Percentiles rank a stretch among this genome's conserved stretches.
phyloP scores from a whole-genome alignment of 2,329 filamentous ascomycete genomes.

The Hypoxylon sp. region DNA sequence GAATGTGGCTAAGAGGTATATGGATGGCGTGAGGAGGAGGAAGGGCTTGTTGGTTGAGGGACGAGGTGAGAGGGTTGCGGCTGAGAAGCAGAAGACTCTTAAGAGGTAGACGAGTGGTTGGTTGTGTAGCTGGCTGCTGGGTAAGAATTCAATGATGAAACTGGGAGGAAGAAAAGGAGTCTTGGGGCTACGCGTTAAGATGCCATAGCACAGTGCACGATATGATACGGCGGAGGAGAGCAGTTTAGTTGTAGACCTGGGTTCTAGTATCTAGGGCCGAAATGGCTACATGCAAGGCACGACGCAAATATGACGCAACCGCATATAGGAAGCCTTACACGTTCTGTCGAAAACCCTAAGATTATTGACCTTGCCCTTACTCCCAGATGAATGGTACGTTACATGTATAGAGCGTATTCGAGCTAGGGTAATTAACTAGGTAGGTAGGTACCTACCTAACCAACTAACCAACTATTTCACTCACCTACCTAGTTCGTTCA shows the following conservation, averaged over 20 bases:
- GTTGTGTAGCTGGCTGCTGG: neutral
- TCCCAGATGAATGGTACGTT: neutral
- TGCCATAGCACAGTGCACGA: neutral
- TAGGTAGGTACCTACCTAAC: too few species aligned
- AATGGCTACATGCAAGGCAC: neutral
- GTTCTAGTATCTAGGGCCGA: neutral
- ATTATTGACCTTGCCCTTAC: neutral
- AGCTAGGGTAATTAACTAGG: too few species aligned
- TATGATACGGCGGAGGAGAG: neutral
- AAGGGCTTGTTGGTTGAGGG: slow-evolving; percentile 91
- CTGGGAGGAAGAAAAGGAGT: neutral
- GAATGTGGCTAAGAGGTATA: slow-evolving; percentile 96
- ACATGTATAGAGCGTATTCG: neutral
- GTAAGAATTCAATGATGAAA: neutral
- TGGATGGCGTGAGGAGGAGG: slow-evolving; percentile 86
- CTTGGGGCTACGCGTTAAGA: neutral
- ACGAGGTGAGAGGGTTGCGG: slow-evolving; percentile 81
- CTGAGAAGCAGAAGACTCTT: slow-evolving; percentile 87
- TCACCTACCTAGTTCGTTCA: neutral
- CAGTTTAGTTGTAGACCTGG: neutral
- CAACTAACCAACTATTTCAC: neutral
- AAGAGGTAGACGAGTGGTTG: slow-evolving; percentile 63
- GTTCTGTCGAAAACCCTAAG: neutral
- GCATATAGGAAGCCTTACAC: neutral
- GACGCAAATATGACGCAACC: neutral